phyloP scores from a whole-genome alignment of 371 early-diverging fungal species.

The Sporodiniella umbellata region DNA sequence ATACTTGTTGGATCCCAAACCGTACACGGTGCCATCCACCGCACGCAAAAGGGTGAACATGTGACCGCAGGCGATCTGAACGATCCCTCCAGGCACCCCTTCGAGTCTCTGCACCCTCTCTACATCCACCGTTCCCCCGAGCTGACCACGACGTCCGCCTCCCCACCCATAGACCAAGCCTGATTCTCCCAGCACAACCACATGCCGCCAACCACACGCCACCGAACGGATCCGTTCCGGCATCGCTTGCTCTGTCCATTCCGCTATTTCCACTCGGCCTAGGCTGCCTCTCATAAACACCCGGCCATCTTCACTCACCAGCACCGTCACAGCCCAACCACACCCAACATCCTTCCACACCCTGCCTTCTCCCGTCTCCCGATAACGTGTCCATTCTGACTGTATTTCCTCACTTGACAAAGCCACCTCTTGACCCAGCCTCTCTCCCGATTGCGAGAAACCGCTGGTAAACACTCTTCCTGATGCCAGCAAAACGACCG shows the following conservation, averaged over 20 bases:
- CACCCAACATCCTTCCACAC: conserved; percentile 52
- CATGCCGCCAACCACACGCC: conserved; percentile 65
- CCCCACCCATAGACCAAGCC: conserved; percentile 60
- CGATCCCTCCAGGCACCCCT: conserved; percentile 16
- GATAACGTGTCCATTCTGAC: conserved; percentile 9
- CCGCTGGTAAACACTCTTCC: conserved; percentile 23
- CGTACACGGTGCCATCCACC: conserved; percentile 42
- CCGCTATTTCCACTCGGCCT: too few species aligned
- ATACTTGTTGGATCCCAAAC: conserved; percentile 63
- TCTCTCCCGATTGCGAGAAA: conserved; percentile 16
- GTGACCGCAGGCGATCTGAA: conserved; percentile 54
- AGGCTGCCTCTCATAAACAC: conserved; percentile 53
- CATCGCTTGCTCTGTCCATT: conserved; percentile 27
- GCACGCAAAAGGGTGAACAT: conserved; percentile 46
- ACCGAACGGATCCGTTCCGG: too few species aligned
- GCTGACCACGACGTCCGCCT: conserved; percentile 60
- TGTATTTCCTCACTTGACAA: conserved; percentile 6
- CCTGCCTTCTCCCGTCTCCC: neutral
- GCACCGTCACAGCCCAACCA: conserved; percentile 60
- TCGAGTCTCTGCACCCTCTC: too few species aligned
- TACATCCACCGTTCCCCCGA: too few species aligned
- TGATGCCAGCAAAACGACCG: conserved; percentile 43
- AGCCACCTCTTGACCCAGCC: neutral
- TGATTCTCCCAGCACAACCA: conserved; percentile 36
- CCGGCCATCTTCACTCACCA: conserved; percentile 25